Conservation (phyloP, 345 rosid species). For the Acer saccharum region DNA sequence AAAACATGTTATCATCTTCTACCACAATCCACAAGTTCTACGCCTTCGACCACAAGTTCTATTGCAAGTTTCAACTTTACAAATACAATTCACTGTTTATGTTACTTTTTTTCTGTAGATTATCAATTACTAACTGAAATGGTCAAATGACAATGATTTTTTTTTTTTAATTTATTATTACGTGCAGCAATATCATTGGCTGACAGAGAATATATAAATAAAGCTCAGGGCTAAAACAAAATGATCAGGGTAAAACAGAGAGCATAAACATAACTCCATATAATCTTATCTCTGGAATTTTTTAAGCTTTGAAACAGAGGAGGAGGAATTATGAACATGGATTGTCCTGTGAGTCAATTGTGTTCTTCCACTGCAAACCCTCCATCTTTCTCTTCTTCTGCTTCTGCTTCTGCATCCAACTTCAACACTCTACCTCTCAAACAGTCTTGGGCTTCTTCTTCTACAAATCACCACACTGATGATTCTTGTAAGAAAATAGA, state of each 20-base stretch:
- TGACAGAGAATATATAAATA: background rate
- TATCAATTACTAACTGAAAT: no score
- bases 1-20: no score
- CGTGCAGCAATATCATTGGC: conserved; percentile 1
- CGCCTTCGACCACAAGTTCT: no score
- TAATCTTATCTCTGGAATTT: no score
- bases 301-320: background rate
- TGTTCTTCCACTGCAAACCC: conserved; percentile 7
- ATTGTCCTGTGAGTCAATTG: conserved; percentile 20
- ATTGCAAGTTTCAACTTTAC: background rate
- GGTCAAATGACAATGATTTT: no score
- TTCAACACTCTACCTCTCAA: conserved; percentile 12
- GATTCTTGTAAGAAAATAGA: conserved; percentile 14
- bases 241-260: background rate
- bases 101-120: background rate
- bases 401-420: conserved; percentile 22
- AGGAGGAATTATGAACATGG: conserved; percentile 30
- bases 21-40: no score
- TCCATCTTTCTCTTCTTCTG: background rate
- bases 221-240: background rate
- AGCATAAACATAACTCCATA: background rate
- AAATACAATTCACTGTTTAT: background rate
- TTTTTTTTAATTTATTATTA: background rate
- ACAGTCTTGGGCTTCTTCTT: conserved; percentile 1
- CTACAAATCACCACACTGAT: background rate